Base-by-base conservation (phyloP, 2,329 filamentous ascomycete genomes). In the Pseudogymnoascus sp. region DNA sequence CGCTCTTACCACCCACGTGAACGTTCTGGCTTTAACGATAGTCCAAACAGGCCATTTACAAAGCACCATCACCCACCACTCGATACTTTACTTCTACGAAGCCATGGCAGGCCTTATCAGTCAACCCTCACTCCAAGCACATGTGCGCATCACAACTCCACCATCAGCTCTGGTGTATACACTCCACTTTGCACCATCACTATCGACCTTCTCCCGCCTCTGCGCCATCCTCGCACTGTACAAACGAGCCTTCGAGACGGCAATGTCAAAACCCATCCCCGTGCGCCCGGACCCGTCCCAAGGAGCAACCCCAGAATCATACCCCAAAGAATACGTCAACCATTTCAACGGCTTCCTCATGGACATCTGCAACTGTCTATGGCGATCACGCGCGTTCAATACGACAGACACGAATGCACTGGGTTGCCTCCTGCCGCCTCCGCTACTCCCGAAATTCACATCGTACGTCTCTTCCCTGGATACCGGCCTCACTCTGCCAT, bases 281-380 rank as follows among this genome's bases (percentile, higher is more conserved):
- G 63, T 70, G 65, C 8, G 68, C 70, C 61, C 78, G 71, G 65
- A 71, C 69, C 74, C 67, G 59, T 72, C 60, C 40, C 63, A 67
- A 56, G 69, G 70, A 66, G 65, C 53, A 74, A 65, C 72, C 74
- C 65, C 60, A 59, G 65, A 67, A 16, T 73, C 77, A 10, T 88
- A 87, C 65, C 79, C 85, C 28, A 79, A 83, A 43, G 76, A 79
- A 33, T 84, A 88, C 63, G 83, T 91, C 41, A 84, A 85, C 66
- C 77, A 82, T 24, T 93, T 95, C 77, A 96, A 96, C 72, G 88
- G 88, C 22, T 92, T 89, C 72, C 82, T 96, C 33, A 93, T 95
- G 85, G 91, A 96, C 72, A 82, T 92, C 33, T 93, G 90, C 78
- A 96, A 96, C 72, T 85, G 89, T 60, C 74, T 95, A 56, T 96